Evolutionary conservation across 208 protist species (phyloP).

Genomic region (Leishmania martiniquensis): DNA sequence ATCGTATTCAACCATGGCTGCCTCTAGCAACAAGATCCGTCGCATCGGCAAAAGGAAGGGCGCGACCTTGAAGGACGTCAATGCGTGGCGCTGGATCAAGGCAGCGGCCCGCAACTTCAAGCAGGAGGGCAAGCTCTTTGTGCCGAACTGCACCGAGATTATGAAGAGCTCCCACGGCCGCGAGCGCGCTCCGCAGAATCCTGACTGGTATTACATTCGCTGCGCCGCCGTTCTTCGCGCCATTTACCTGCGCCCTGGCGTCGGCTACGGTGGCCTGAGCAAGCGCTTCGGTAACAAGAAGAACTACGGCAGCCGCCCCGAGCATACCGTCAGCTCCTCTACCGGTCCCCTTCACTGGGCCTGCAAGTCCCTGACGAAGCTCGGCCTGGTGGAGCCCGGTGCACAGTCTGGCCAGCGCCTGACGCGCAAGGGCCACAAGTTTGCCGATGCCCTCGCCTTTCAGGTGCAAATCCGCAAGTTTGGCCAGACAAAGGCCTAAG

Average conservation of each 20-base stretch:
- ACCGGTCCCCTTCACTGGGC: conserved; percentile 92
- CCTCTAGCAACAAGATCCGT: conserved; percentile 75
- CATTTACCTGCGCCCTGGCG: conserved; percentile 95
- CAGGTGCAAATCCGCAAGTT: conserved; percentile 20
- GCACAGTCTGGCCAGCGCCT: conserved; percentile 88
- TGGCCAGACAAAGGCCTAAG: conserved; percentile 22
- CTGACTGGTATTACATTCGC: conserved; percentile 99
- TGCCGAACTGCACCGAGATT: conserved; percentile 97
- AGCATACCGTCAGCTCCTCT: conserved; percentile 88
- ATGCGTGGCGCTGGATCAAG: conserved; percentile 96
- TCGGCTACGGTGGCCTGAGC: conserved; percentile 94
- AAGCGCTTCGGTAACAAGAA: conserved; percentile 95
- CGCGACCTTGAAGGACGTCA: conserved; percentile 95
- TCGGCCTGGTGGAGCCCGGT: conserved; percentile 92
- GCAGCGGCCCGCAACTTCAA: conserved; percentile 96
- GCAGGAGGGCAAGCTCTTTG: conserved; percentile 91
- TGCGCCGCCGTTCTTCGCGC: conserved; percentile 96
- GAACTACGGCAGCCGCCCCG: conserved; percentile 87
- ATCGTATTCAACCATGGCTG: conserved; percentile 40
- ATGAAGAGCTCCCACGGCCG: conserved; percentile 96
- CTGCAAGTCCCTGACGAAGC: conserved; percentile 95
- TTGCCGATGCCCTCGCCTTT: conserved; percentile 95
- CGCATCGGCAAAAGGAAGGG: conserved; percentile 92
- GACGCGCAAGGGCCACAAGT: conserved; percentile 94
- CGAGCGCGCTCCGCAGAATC: conserved; percentile 96